Conservation (phyloP, 345 rosid genomes). For the Citrus maxima region DNA sequence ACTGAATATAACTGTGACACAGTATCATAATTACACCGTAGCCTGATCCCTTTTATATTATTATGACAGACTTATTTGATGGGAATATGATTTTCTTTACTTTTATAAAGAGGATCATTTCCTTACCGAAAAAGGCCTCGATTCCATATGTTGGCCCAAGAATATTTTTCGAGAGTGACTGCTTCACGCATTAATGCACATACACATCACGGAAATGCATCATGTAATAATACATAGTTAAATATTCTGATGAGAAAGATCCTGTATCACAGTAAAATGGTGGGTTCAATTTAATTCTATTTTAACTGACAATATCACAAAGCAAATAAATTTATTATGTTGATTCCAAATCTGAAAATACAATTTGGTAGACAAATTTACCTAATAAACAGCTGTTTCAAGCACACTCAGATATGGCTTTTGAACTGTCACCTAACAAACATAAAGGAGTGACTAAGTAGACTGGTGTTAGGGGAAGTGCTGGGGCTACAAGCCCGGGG, state of each 20-base stretch:
- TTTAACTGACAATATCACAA: neutral
- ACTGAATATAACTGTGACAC: too few species aligned
- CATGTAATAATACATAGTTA: too few species aligned
- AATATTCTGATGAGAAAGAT: neutral
- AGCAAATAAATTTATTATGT: neutral
- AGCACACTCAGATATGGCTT: neutral
- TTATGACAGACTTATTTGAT: too few species aligned
- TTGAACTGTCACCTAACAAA: neutral
- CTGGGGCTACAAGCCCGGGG: constrained; percentile 25
- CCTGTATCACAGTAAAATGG: neutral
- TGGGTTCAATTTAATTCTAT: neutral
- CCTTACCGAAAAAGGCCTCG: too few species aligned
- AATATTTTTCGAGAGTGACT: too few species aligned
- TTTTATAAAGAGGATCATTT: too few species aligned
- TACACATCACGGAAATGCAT: too few species aligned
- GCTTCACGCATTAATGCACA: too few species aligned
- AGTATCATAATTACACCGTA: too few species aligned
- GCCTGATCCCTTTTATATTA: too few species aligned
- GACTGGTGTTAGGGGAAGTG: constrained; percentile 29
- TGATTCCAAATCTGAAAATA: neutral
- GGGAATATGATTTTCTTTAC: too few species aligned
- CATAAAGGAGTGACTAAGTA: constrained; percentile 23
- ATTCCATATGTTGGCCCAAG: too few species aligned
- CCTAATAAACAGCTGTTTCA: neutral
- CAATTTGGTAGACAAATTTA: neutral